These are phyloP conservation scores for Tricholoma sp. DNA, from an alignment of 768 basidiomycete species.

Conservation along the genomic window DNA sequence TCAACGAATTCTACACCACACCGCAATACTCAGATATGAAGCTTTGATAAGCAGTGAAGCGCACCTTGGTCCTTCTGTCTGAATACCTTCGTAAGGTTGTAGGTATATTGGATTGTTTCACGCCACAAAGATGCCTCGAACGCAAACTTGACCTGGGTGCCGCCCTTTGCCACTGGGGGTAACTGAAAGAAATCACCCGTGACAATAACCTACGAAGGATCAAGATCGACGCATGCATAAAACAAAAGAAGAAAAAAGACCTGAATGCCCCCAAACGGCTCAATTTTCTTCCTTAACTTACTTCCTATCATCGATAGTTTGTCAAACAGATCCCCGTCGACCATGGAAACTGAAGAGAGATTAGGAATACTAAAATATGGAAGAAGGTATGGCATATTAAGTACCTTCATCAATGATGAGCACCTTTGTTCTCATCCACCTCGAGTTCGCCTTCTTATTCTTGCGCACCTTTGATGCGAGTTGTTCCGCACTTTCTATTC, in stretches of 20 bases:
- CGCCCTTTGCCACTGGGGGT: constrained; percentile 78
- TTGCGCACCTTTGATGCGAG: constrained; percentile 65
- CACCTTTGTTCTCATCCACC: constrained; percentile 85
- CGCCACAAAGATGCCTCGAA: constrained; percentile 87
- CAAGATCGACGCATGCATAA: background rate
- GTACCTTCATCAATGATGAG: constrained; percentile 81
- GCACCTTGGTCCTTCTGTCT: constrained; percentile 86
- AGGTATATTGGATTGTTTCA: constrained; percentile 69
- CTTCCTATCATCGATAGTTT: constrained; percentile 75
- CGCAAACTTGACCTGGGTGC: constrained; percentile 69
- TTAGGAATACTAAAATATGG: background rate
- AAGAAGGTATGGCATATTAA: background rate
- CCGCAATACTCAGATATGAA: background rate
- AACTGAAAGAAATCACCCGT: constrained; percentile 99
- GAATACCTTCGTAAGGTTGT: constrained; percentile 95
- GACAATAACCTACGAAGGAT: constrained; percentile 60
- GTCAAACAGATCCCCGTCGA: constrained; percentile 90
- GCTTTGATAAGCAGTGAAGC: constrained; percentile 13
- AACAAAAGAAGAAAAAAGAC: constrained; percentile 27
- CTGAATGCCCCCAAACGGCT: constrained; percentile 94
- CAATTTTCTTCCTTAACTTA: constrained; percentile 50
- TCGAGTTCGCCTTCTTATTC: constrained; percentile 76
- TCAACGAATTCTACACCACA: constrained; percentile 70
- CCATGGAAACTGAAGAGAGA: constrained; percentile 81
- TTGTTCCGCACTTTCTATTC: constrained; percentile 55